Percentiles rank a stretch among this genome's conserved stretches.
Conservation (phyloP, 2,329 filamentous ascomycete species). For the Blumeria hordei region DNA sequence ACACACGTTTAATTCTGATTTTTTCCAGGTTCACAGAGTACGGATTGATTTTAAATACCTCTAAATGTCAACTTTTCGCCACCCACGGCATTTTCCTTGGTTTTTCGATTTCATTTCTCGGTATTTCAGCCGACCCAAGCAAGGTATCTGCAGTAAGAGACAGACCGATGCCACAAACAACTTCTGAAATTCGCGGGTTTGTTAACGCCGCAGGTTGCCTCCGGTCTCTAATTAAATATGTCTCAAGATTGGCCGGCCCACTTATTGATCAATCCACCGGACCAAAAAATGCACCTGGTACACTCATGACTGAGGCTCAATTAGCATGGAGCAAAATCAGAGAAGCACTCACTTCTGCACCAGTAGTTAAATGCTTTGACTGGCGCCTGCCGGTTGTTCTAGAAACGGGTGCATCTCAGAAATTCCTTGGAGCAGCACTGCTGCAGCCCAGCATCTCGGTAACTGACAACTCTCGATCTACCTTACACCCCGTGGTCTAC, state of each 20-base stretch:
- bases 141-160: background rate
- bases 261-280: background rate
- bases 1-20: background rate
- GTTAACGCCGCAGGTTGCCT: background rate
- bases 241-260: background rate
- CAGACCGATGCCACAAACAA: background rate
- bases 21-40: background rate
- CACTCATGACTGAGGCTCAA: background rate
- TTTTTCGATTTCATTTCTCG: background rate
- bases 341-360: background rate
- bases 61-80: background rate
- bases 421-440: background rate
- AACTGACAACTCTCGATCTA: background rate
- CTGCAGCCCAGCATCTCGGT: background rate
- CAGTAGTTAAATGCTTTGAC: background rate
- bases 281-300: background rate
- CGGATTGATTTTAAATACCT: background rate
- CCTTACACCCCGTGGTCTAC: background rate
- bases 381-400: background rate
- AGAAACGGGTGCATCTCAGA: background rate
- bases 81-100: background rate
- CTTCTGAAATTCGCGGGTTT: background rate
- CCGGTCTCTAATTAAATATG: background rate
- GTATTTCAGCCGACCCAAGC: background rate
- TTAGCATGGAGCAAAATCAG: background rate